These are phyloP conservation scores for Talaromyces proteolyticus DNA, from an alignment of 495 filamentous ascomycete species.

Conservation along the genomic window DNA sequence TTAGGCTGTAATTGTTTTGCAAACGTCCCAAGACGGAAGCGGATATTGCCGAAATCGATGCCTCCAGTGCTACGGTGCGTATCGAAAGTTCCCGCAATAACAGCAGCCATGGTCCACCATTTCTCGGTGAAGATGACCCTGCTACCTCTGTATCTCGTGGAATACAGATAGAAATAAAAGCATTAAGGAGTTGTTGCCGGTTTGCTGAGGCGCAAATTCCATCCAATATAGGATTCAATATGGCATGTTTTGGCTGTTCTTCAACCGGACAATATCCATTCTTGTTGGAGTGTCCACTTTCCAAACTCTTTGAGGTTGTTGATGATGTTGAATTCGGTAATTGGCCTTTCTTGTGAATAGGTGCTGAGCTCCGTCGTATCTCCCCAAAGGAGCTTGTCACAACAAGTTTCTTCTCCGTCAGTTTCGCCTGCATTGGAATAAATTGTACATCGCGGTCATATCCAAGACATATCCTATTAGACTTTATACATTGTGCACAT, in stretches of 20 bases:
- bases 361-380: neutral
- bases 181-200: constrained; percentile 10
- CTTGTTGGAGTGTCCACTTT: too few species aligned
- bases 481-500: constrained; percentile 29
- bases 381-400: constrained; percentile 4
- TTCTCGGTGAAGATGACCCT: neutral
- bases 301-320: neutral
- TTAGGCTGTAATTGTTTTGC: constrained; percentile 12
- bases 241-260: neutral
- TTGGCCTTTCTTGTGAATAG: neutral
- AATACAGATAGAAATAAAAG: constrained; percentile 15
- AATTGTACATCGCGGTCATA: constrained; percentile 30
- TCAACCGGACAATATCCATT: neutral
- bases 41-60: constrained; percentile 16
- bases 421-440: constrained; percentile 16
- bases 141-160: neutral
- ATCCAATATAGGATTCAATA: neutral
- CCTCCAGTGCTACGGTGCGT: constrained; percentile 18
- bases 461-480: constrained; percentile 27
- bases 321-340: neutral
- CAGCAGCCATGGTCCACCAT: constrained; percentile 18
- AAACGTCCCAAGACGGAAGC: constrained; percentile 18
- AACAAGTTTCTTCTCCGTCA: constrained; percentile 4
- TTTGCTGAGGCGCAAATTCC: neutral
- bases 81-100: constrained; percentile 14